Evolutionary conservation across 1,284 basidiomycete genomes (phyloP), one percentile per base, ranked within the genome.

Genomic region (Violaceomyces palustris): DNA sequence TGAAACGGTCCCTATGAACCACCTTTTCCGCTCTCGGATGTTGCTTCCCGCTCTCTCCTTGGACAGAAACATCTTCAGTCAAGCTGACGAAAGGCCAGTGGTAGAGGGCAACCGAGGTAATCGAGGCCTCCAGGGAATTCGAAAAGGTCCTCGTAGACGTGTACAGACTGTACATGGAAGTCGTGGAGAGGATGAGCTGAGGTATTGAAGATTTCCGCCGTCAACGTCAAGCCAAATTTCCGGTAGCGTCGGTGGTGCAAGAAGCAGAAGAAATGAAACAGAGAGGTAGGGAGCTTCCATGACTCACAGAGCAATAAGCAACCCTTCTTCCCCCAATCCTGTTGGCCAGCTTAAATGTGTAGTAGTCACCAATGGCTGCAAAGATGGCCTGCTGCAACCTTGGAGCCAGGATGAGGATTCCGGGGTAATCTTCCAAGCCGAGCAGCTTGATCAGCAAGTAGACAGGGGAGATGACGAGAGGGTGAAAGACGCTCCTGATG

Each of bases 71-170:
- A n/a, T n/a, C n/a, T n/a, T n/a, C n/a, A n/a, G n/a, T n/a, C n/a
- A n/a, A n/a, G 15, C 51, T 47, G 3, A 48, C 39, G 18, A 59
- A 73, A 0, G 79, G 91, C 76, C 88, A 97, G 69, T 81, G 81
- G 19, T 78, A 79, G 38, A 96, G 78, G 0, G 91, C 91, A 27
- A 86, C 75, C 0, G 83, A 83, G 0, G 86, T 87, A 30, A 98
- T 74, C 0, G 87, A 83, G 0, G 90, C 91, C 71, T 99, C 94
- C 17, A 90, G 76, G 5, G 90, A 92, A 70, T 97, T 99, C 12
- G 90, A 93, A 28, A 98, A 78, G 0, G 91, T 88, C 17, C 94
- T 81, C 4, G 89, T 86, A 10, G 94, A 78, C 1, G 88, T 82
- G 42, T 93, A 79, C 0, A 82, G 82, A 69, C 93, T 81, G 76